These are phyloP conservation scores for Colletotrichum plurivorum DNA, from an alignment of 2,329 filamentous ascomycete genomes.

Conservation along the genomic window DNA sequence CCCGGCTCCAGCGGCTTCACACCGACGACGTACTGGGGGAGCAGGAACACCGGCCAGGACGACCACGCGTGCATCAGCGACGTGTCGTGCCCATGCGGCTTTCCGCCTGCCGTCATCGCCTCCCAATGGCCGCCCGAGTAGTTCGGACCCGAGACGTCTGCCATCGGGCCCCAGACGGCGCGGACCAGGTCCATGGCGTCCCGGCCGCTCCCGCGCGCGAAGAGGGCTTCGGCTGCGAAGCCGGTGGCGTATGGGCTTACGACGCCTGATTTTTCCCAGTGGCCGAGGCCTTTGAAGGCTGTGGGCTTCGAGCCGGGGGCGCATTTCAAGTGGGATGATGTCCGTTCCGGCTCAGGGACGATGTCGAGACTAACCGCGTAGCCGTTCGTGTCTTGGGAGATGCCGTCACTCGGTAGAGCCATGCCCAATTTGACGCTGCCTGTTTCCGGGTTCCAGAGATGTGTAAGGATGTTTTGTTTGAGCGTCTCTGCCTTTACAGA, in stretches of 20 bases:
- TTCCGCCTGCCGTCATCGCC: constrained; percentile 25
- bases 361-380: constrained; percentile 22
- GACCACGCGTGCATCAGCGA: constrained; percentile 34
- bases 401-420: constrained; percentile 10
- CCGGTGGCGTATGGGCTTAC: constrained; percentile 30
- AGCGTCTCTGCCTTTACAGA: not conserved
- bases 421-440: constrained; percentile 12
- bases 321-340: not conserved
- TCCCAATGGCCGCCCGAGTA: constrained; percentile 35
- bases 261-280: constrained; percentile 17
- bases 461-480: not conserved
- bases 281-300: constrained; percentile 14
- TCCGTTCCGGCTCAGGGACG: not conserved
- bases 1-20: constrained; percentile 22
- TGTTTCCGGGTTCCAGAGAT: constrained; percentile 19
- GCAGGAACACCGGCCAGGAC: constrained; percentile 31
- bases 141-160: constrained; percentile 10
- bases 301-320: not conserved
- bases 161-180: constrained; percentile 26
- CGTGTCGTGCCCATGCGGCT: constrained; percentile 25
- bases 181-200: constrained; percentile 20
- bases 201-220: not conserved
- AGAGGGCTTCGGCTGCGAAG: constrained; percentile 34
- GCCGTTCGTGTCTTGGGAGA: constrained; percentile 27
- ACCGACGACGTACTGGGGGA: constrained; percentile 29